Evolutionary conservation across 371 early-diverging fungal species (phyloP), one percentile per base, ranked within the genome.

Genomic region (Syncephalis plumigaleata): DNA sequence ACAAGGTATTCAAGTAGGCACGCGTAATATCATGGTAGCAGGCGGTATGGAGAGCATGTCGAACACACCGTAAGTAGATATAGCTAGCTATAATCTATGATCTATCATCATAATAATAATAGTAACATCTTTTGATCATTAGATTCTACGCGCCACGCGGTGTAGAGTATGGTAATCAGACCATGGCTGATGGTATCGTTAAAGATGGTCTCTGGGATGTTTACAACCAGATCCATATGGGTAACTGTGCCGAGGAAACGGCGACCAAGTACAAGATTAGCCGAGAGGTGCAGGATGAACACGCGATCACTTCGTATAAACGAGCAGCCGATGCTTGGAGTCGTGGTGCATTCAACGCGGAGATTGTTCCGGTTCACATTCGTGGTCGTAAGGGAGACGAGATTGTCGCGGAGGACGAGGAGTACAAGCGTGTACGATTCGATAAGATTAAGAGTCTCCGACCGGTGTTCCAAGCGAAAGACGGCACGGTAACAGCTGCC

Each of bases 21-120:
- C 66, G 39, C 69, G 71, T 55, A 53, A 68, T 15, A 56, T 71
- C 36, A 79, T 89, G 68, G 65, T 91, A 16, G 89, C 90, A 37
- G 96, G 94, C 53, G 94, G 96, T 43, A 89, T 84, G 85, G 94
- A 96, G 59, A 83, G 84, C 67, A 92, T 95, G 92, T 79, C 81
- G 47, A 89, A 89, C 60, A 71, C 76, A 18, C 91, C 91, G 58
- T 87, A 74, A 63, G 70, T 63, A 7, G 11, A 31, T 31, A 31
- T 31, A 31, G 31, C 3, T 36, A 23, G 24, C 16, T 11, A 16
- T 47, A 31, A 1, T 27, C 11, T 7, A 7, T 36, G 15, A 31
- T 31, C 31, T 7, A 31, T 31, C 31, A 4, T 11, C 31, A 54
- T 55, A 43, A 50, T 52, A 22, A 38, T 8, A 13, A 39, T 31